Conservation (phyloP, 129 eudicot genomes). For the Artemisia argyi region DNA sequence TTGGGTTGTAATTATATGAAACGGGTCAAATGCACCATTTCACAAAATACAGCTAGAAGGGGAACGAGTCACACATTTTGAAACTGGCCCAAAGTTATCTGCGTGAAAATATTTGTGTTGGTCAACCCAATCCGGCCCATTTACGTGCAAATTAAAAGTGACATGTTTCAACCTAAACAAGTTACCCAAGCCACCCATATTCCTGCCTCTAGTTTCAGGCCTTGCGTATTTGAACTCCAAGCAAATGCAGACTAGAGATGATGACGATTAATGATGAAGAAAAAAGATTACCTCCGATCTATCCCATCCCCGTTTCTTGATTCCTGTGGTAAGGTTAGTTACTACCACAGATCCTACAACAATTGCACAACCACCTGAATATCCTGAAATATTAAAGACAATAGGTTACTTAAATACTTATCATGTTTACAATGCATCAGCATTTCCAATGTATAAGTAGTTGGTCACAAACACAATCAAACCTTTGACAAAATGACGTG, state of each 20-base stretch:
- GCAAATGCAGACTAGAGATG: too few species aligned
- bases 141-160: background rate
- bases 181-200: background rate
- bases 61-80: background rate
- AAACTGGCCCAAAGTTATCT: background rate
- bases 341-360: slow-evolving; percentile 92
- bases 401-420: background rate
- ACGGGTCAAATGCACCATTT: background rate
- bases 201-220: background rate
- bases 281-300: slow-evolving; percentile 66
- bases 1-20: background rate
- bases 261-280: background rate
- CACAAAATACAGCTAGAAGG: background rate
- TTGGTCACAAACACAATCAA: slow-evolving; percentile 25
- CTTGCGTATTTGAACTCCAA: background rate
- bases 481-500: slow-evolving; percentile 87
- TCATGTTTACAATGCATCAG: background rate
- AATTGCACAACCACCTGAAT: slow-evolving; percentile 77
- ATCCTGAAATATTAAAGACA: slow-evolving; percentile 42
- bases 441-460: slow-evolving; percentile 13
- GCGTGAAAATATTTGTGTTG: background rate
- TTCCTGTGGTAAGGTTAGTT: slow-evolving; percentile 74
- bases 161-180: too few species aligned
- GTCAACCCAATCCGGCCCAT: background rate
- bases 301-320: slow-evolving; percentile 75